phyloP scores from a whole-genome alignment of 2,329 filamentous ascomycete genomes.

The Metarhizium humberi region DNA sequence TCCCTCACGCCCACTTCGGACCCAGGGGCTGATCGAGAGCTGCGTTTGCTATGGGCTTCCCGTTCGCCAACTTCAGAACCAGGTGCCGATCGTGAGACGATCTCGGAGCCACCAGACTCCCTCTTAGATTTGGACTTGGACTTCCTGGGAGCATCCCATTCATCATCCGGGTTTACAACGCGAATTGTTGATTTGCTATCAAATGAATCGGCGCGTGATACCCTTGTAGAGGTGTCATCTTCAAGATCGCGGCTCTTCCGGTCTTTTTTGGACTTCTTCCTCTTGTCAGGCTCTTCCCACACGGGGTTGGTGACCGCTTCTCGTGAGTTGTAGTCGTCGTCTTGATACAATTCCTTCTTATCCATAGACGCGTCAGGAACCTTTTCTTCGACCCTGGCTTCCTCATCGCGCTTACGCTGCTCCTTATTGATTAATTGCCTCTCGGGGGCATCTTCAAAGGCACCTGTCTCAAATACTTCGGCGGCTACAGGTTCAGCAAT shows the following conservation, averaged over 20 bases:
- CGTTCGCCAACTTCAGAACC: slow-evolving; percentile 27
- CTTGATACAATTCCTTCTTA: slow-evolving; percentile 13
- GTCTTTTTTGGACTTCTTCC: slow-evolving; percentile 20
- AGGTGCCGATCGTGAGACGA: slow-evolving; percentile 21
- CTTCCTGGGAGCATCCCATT: slow-evolving; percentile 25
- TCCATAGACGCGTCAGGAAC: slow-evolving; percentile 14
- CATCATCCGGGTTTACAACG: slow-evolving; percentile 18
- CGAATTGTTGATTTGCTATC: slow-evolving; percentile 14
- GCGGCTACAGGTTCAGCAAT: slow-evolving; percentile 1
- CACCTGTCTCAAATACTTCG: slow-evolving; percentile 5
- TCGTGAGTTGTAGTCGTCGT: slow-evolving; percentile 10
- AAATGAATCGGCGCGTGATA: slow-evolving; percentile 20
- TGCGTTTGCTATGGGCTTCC: slow-evolving; percentile 24
- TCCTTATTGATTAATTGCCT: slow-evolving; percentile 23
- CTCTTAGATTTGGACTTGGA: slow-evolving; percentile 22
- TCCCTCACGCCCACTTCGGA: slow-evolving; percentile 27
- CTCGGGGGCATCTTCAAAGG: slow-evolving; percentile 16
- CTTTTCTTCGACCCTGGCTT: slow-evolving; percentile 13
- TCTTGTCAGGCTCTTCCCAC: slow-evolving; percentile 16
- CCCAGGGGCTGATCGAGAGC: slow-evolving; percentile 20
- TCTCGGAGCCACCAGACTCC: slow-evolving; percentile 19
- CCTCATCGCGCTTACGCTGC: slow-evolving; percentile 32
- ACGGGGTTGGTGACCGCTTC: slow-evolving; percentile 12
- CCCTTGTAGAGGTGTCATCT: slow-evolving; percentile 14
- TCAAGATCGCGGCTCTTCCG: slow-evolving; percentile 19